A percentile compares a stretch with the other conserved stretches of the same genome.
These are phyloP conservation scores for Withania somnifera DNA, from an alignment of 305 asterid species.

Conservation along the genomic window DNA sequence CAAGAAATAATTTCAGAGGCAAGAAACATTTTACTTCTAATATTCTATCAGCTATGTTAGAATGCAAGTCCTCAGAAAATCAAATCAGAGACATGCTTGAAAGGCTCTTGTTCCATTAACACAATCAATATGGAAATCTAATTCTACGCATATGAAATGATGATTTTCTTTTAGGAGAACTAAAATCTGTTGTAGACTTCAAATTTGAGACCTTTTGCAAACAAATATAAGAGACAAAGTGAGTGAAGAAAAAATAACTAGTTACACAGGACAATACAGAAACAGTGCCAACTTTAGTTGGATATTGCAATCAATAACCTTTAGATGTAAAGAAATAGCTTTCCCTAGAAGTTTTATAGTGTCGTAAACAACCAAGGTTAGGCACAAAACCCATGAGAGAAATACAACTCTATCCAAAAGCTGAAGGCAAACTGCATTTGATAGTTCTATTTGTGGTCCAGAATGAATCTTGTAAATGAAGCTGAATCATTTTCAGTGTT, in stretches of 20 bases:
- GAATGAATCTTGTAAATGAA: background rate
- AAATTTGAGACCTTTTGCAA: background rate
- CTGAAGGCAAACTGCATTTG: background rate
- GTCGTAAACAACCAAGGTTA: background rate
- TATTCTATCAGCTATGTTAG: background rate
- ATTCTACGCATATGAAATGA: background rate
- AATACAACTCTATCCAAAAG: background rate
- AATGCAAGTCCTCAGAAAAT: background rate
- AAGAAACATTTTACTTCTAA: background rate
- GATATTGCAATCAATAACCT: background rate
- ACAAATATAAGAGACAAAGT: background rate
- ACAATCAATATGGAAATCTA: background rate
- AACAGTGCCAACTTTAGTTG: background rate
- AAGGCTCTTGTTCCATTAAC: background rate
- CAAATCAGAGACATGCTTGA: background rate
- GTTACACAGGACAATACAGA: background rate
- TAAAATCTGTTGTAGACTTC: background rate
- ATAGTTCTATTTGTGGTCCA: background rate
- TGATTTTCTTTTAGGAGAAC: background rate
- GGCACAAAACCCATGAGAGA: background rate
- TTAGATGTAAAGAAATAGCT: background rate
- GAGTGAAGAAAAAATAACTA: background rate
- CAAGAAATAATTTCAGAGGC: background rate
- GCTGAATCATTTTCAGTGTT: background rate
- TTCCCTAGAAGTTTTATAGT: background rate